Conservation (phyloP, 2,329 filamentous ascomycete genomes). For the Endoconidiophora laricicola region DNA sequence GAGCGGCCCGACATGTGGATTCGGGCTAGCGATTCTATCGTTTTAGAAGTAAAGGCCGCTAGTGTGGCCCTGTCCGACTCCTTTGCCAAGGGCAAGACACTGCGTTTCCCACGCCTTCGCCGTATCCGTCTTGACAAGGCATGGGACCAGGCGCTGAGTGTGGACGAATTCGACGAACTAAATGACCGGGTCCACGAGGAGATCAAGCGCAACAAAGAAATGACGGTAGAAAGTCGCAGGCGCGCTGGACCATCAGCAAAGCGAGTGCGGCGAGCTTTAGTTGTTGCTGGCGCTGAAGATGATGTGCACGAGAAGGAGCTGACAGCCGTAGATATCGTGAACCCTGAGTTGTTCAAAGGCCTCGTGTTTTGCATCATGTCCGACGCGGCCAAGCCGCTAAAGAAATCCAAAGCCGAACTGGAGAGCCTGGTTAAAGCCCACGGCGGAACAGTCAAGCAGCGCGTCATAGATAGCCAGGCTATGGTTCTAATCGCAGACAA, state of each 20-base stretch:
- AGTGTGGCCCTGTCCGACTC: constrained; percentile 58
- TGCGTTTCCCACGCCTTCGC: constrained; percentile 86
- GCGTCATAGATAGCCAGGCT: constrained; percentile 31
- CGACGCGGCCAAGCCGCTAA: constrained; percentile 51
- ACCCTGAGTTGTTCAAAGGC: constrained; percentile 53
- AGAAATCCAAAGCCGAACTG: constrained; percentile 61
- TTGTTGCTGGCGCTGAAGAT: constrained; percentile 48
- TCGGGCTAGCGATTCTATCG: constrained; percentile 69
- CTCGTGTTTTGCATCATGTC: constrained; percentile 72
- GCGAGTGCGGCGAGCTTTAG: constrained; percentile 49
- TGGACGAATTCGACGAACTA: constrained; percentile 60
- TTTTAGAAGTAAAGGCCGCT: constrained; percentile 78
- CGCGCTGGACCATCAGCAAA: constrained; percentile 28
- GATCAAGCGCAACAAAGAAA: constrained; percentile 48
- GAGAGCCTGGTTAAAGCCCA: constrained; percentile 70
- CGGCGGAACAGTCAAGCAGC: constrained; percentile 65
- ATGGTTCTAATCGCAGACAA: constrained; percentile 70
- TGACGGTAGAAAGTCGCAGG: constrained; percentile 57
- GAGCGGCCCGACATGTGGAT: constrained; percentile 91
- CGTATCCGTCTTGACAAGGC: constrained; percentile 62
- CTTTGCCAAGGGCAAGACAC: constrained; percentile 59
- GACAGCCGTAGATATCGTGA: constrained; percentile 17
- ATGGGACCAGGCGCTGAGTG: constrained; percentile 66
- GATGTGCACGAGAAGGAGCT: background rate
- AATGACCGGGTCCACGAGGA: constrained; percentile 54